phyloP scores from a whole-genome alignment of 495 filamentous ascomycete species.

The Podospora didyma region DNA sequence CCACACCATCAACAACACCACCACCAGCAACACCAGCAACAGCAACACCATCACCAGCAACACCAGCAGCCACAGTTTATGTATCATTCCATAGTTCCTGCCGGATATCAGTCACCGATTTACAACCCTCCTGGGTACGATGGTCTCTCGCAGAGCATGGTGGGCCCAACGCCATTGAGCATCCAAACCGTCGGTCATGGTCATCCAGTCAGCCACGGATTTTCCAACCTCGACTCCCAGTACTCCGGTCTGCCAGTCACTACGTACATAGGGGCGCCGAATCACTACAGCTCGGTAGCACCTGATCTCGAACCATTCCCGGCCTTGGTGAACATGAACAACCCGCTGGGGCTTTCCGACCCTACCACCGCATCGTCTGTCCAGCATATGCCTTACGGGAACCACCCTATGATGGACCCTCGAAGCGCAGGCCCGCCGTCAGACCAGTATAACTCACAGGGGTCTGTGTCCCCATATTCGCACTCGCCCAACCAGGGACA shows the following conservation, averaged over 20 bases:
- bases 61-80: conserved; percentile 6
- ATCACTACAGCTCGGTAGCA: neutral
- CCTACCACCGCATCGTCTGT: neutral
- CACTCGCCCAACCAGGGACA: conserved; percentile 39
- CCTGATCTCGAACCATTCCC: conserved; percentile 1
- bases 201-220: conserved; percentile 3
- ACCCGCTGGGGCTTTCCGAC: neutral
- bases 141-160: conserved; percentile 5
- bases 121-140: conserved; percentile 9
- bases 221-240: conserved; percentile 15
- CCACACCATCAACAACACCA: neutral
- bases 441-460: conserved; percentile 36
- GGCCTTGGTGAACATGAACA: neutral
- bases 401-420: conserved; percentile 22
- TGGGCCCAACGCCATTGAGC: neutral
- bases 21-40: neutral
- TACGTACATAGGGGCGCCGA: neutral
- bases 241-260: conserved; percentile 21
- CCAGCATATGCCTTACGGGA: conserved; percentile 18
- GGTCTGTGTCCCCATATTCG: conserved; percentile 39
- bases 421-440: conserved; percentile 15
- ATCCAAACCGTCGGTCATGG: conserved; percentile 3
- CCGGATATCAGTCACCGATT: conserved; percentile 4
- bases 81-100: conserved; percentile 9
- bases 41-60: neutral